Conservation (phyloP, 192 early-diverging fungal genomes). For the Coemansia sp. region DNA sequence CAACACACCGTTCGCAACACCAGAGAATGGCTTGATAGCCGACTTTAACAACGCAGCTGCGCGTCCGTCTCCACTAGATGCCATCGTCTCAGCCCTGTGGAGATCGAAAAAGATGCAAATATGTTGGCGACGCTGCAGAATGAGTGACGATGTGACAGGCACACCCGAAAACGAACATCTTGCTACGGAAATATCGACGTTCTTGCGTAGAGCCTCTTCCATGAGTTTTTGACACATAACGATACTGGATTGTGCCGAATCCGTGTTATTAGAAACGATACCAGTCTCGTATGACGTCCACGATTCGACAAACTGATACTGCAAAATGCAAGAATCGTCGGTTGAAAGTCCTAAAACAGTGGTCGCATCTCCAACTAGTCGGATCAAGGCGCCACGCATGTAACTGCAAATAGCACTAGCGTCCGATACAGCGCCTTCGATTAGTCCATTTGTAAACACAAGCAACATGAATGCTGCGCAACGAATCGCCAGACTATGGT, state of each 20-base stretch:
- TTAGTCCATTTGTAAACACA: constrained; percentile 16
- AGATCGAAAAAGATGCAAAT: constrained; percentile 15
- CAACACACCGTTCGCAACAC: not conserved
- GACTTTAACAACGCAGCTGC: constrained; percentile 9
- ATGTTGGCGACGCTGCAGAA: constrained; percentile 16
- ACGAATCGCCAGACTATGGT: constrained; percentile 4
- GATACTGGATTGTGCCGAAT: constrained; percentile 10
- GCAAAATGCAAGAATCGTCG: constrained; percentile 2
- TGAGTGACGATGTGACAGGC: constrained; percentile 19
- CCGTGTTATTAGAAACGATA: constrained; percentile 11
- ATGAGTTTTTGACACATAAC: constrained; percentile 9
- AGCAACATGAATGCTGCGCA: constrained; percentile 16
- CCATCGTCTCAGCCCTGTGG: constrained; percentile 15
- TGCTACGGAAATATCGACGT: not conserved
- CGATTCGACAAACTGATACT: constrained; percentile 25
- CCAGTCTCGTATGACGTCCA: constrained; percentile 39
- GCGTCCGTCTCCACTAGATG: not conserved
- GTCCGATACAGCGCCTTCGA: not conserved
- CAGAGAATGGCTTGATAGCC: constrained; percentile 4
- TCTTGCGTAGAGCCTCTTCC: not conserved
- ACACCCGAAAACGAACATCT: constrained; percentile 30
- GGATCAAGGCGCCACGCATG: constrained; percentile 28
- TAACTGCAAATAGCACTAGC: not conserved
- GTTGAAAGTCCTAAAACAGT: not conserved
- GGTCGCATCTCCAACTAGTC: constrained; percentile 3